Conservation (phyloP, 768 basidiomycete genomes). For the Sporobolomyces phaffii region DNA sequence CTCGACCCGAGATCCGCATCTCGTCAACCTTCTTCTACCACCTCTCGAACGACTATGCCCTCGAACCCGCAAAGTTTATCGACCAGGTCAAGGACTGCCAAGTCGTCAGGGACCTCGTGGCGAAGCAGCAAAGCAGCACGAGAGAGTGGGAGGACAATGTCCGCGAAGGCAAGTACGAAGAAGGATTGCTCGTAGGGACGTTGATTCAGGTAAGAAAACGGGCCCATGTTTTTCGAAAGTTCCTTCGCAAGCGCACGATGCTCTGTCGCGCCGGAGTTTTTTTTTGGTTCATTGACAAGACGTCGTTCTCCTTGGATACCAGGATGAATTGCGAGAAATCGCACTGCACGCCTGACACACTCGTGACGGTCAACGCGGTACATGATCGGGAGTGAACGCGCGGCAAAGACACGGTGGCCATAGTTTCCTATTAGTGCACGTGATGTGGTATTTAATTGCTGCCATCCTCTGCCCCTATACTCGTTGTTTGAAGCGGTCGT, state of each 20-base stretch:
- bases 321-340: conserved; percentile 9
- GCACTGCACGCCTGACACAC: conserved; percentile 3
- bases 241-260: not conserved
- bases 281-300: no score
- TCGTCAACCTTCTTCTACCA: conserved; percentile 87
- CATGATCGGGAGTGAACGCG: no score
- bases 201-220: not conserved
- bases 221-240: not conserved
- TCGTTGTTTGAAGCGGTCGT: no score
- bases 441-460: no score
- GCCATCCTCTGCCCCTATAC: no score
- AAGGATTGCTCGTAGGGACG: not conserved
- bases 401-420: no score
- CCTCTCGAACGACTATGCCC: conserved; percentile 39
- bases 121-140: not conserved
- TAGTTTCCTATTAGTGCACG: no score
- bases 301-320: not conserved
- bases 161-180: not conserved
- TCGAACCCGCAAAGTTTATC: conserved; percentile 78
- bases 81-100: conserved; percentile 57
- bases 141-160: conserved; percentile 2
- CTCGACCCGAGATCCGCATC: conserved; percentile 86
- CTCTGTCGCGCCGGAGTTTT: no score
- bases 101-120: conserved; percentile 36
- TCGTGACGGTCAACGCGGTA: no score